Percentiles rank a stretch among this genome's conserved stretches.
Evolutionary conservation across 2,329 filamentous ascomycete genomes (phyloP).

Genomic region (Penicillium sclerotigenum): DNA sequence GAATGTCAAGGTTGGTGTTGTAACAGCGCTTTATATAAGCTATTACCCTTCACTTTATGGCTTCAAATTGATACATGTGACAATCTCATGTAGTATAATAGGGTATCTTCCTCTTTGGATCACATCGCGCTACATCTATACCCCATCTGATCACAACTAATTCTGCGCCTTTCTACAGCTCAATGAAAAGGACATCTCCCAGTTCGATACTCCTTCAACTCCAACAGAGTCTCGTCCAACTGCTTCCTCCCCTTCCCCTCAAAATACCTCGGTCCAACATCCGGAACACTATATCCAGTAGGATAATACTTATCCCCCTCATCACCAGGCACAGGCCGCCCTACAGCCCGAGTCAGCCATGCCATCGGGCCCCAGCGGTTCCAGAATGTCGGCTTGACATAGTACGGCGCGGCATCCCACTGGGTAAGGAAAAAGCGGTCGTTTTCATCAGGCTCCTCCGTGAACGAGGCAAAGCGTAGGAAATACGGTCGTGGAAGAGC

Average conservation of each 20-base stretch:
- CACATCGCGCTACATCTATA: not conserved
- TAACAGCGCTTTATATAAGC: not conserved
- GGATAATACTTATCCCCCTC: slow-evolving; percentile 48
- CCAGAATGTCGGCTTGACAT: slow-evolving; percentile 58
- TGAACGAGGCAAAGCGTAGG: slow-evolving; percentile 39
- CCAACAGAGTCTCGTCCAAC: slow-evolving; percentile 35
- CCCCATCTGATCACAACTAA: too few species aligned
- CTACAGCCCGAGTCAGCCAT: slow-evolving; percentile 48
- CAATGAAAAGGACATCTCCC: slow-evolving; percentile 51
- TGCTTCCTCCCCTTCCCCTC: slow-evolving; percentile 48
- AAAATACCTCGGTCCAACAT: slow-evolving; percentile 60
- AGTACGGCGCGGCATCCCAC: slow-evolving; percentile 65
- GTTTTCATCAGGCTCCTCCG: slow-evolving; percentile 51
- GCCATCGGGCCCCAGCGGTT: slow-evolving; percentile 61
- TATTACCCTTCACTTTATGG: not conserved
- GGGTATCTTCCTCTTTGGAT: too few species aligned
- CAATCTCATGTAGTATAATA: not conserved
- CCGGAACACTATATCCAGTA: slow-evolving; percentile 50
- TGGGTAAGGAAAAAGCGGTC: slow-evolving; percentile 51
- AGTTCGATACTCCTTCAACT: slow-evolving; percentile 44
- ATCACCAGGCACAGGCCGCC: slow-evolving; percentile 49
- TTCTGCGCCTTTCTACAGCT: not conserved
- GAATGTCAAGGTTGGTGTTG: not conserved
- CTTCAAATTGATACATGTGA: not conserved
- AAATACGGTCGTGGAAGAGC: slow-evolving; percentile 55